Conservation (phyloP, 1,284 basidiomycete species). For the Cutaneotrichosporon spelunceum region DNA sequence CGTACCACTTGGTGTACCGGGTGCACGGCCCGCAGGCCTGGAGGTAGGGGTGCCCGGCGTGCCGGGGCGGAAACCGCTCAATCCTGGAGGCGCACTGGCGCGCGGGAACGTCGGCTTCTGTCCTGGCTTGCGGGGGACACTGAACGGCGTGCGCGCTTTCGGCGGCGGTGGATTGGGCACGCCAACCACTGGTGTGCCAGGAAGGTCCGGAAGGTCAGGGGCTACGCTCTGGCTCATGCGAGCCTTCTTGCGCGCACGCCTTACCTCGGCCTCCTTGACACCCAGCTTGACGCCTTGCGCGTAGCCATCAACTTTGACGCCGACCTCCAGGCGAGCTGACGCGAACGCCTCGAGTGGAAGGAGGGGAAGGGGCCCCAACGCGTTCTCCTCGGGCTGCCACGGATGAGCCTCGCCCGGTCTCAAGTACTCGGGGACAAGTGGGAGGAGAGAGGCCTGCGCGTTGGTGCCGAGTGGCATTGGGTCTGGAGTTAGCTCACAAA, state of each 20-base stretch:
- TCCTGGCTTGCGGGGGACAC: constrained; percentile 6
- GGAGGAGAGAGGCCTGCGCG: constrained; percentile 29
- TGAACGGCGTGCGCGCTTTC: constrained; percentile 9
- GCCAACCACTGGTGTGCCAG: constrained; percentile 9
- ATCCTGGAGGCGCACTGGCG: constrained; percentile 18
- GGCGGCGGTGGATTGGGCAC: constrained; percentile 9
- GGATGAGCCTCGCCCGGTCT: constrained; percentile 8
- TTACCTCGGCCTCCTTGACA: constrained; percentile 25
- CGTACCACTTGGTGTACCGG: constrained; percentile 10
- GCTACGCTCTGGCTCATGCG: constrained; percentile 22
- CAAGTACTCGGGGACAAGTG: constrained; percentile 21
- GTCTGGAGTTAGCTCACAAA: constrained; percentile 25
- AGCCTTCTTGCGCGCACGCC: constrained; percentile 19
- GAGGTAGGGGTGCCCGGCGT: constrained; percentile 17
- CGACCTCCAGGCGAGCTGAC: constrained; percentile 34
- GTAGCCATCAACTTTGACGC: constrained; percentile 39
- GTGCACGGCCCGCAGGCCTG: neutral
- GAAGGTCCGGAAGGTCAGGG: constrained; percentile 22
- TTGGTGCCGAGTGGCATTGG: constrained; percentile 36
- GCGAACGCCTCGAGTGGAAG: constrained; percentile 29
- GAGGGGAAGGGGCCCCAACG: constrained; percentile 21
- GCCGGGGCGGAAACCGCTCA: constrained; percentile 11
- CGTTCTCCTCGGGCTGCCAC: constrained; percentile 8
- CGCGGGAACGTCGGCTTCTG: constrained; percentile 20
- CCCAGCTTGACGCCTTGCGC: constrained; percentile 36